Evolutionary conservation across 139 green algal genomes (phyloP).

Genomic region (Closterium sp.): DNA sequence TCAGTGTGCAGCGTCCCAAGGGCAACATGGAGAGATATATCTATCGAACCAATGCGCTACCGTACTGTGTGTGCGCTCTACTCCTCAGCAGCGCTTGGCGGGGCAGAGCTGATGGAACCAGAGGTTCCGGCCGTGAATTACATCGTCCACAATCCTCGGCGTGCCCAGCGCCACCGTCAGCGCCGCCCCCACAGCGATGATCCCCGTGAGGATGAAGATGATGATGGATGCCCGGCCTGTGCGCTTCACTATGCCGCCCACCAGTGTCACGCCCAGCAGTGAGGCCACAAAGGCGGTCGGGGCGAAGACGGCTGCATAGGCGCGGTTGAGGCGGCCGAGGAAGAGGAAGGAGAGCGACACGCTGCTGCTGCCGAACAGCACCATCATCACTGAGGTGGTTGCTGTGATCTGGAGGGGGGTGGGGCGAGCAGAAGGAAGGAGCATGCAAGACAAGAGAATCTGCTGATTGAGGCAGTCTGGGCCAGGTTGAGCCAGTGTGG

Average conservation of each 20-base stretch:
- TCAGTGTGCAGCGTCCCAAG: no score
- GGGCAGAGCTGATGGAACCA: slow-evolving; percentile 21
- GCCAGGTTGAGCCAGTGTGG: no score
- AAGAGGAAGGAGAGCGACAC: slow-evolving; percentile 31
- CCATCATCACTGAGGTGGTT: slow-evolving; percentile 38
- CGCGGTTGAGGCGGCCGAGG: slow-evolving; percentile 11
- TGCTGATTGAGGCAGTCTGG: no score
- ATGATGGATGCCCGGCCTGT: slow-evolving; percentile 34
- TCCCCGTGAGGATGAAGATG: slow-evolving; percentile 21
- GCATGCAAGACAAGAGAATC: neutral
- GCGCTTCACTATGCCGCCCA: slow-evolving; percentile 13
- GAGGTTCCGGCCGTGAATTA: slow-evolving; percentile 3
- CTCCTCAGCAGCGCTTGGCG: neutral
- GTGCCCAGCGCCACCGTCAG: slow-evolving; percentile 7
- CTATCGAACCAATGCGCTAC: no score
- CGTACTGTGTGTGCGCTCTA: no score
- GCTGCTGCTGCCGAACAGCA: slow-evolving; percentile 37
- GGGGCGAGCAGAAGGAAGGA: neutral
- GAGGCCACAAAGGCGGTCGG: slow-evolving; percentile 15
- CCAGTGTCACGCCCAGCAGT: slow-evolving; percentile 12
- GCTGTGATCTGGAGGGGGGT: slow-evolving; percentile 23
- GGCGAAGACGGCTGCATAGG: slow-evolving; percentile 18
- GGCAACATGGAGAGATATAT: no score
- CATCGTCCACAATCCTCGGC: neutral
- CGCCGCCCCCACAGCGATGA: slow-evolving; percentile 15